Evolutionary conservation across 108 stramenopile species (phyloP).

Genomic region (Nannochloropsis granulata): DNA sequence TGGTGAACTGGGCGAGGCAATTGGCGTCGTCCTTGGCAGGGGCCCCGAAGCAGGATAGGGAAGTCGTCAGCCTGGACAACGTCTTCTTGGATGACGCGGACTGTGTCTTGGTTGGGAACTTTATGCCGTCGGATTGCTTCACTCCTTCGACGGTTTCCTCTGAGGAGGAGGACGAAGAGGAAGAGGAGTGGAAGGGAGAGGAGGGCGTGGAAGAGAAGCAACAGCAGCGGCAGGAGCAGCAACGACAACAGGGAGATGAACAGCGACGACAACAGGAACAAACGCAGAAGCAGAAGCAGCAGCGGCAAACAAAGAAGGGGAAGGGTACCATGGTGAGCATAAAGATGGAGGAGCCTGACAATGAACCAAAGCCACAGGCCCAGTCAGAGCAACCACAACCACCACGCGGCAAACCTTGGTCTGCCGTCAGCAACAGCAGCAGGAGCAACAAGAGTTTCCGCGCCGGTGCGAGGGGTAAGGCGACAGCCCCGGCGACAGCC

Average conservation of each 20-base stretch:
- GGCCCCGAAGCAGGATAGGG: neutral
- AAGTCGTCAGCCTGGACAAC: neutral
- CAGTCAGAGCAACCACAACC: too few relatives aligned
- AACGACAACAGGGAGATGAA: neutral
- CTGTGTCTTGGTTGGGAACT: neutral
- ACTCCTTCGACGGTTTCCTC: neutral
- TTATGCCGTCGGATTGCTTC: neutral
- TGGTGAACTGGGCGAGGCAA: neutral
- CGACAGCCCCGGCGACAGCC: neutral
- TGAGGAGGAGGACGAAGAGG: neutral
- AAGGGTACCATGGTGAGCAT: neutral
- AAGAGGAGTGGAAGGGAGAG: neutral
- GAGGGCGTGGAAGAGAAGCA: neutral
- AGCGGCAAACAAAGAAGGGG: neutral
- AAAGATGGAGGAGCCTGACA: neutral
- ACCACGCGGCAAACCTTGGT: too few relatives aligned
- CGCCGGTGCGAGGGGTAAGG: neutral
- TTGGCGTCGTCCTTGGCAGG: neutral
- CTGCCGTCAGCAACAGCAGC: neutral
- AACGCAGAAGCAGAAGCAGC: neutral
- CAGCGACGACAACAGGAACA: neutral
- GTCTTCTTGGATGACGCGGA: neutral
- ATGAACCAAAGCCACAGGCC: neutral
- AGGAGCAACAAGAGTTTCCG: neutral
- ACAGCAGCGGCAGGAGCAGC: neutral